Evolutionary conservation across 2,329 filamentous ascomycete species (phyloP), one percentile per base, ranked within the genome.

Genomic region (Thelonectria rubi): DNA sequence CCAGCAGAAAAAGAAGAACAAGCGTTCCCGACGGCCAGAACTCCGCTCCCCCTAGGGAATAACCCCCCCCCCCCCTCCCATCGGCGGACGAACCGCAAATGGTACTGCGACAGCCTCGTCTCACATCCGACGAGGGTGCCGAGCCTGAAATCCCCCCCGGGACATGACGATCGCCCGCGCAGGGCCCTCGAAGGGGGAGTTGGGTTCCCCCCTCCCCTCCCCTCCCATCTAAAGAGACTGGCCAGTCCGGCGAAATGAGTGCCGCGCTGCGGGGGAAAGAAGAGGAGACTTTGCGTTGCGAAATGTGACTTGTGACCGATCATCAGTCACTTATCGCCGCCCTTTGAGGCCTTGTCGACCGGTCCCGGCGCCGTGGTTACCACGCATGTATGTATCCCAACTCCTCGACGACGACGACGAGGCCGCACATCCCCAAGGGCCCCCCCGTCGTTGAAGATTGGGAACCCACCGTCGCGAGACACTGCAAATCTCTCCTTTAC

Each of bases 161-260:
- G 60, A 71, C 60, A 70, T 70, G 65, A 68, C 50, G 69, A 71
- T 71, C 69, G 64, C 21, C 66, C 50, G 58, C 37, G 11, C 45
- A 53, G 55, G 60, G 55, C 17, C 49, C 66, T 71, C 58, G 40
- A 70, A 68, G 56, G 55, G 64, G 65, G 39, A 65, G 45, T 45
- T 47, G 40, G n/a, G n/a, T n/a, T n/a, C n/a, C n/a, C n/a, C n/a
- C n/a, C n/a, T n/a, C n/a, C n/a, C n/a, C n/a, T n/a, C 26, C 5
- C 26, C 26, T 30, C 7, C 26, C 2, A 30, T 9, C 5, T 6
- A 30, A 30, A 30, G 26, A n/a, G 26, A 5, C 26, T 30, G 26
- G 26, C 21, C 21, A 24, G 21, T 4, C 3, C 21, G 21, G 20
- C 47, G 51, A 37, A 26, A 18, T 26, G 15, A 43, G 40, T 26